Conservation (phyloP, 2,329 filamentous ascomycete species). For the Cercospora janseana region DNA sequence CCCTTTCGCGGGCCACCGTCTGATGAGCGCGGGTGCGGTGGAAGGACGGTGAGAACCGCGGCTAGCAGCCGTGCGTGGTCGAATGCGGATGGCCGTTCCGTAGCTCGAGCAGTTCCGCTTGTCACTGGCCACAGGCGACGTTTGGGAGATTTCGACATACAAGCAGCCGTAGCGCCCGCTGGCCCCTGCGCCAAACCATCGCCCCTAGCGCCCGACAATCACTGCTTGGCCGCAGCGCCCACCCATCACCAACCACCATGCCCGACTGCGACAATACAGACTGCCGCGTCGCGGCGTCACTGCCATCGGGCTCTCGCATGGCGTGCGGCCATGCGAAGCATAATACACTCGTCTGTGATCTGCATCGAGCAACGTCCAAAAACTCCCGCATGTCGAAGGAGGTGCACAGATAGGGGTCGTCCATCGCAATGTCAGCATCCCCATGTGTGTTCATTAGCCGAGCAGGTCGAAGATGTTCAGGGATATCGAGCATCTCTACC, state of each 20-base stretch:
- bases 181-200: neutral
- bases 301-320: too few relatives aligned
- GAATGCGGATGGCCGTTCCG: neutral
- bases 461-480: constrained; percentile 1
- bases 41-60: constrained; percentile 12
- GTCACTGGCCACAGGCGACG: constrained; percentile 8
- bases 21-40: neutral
- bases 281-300: constrained; percentile 1
- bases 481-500: constrained; percentile 5
- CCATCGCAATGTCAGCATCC: constrained; percentile 7
- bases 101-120: neutral
- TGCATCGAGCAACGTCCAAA: too few relatives aligned
- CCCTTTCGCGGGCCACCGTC: neutral
- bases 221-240: neutral
- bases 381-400: too few relatives aligned
- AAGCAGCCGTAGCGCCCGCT: neutral
- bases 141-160: constrained; percentile 17
- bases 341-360: too few relatives aligned
- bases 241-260: neutral
- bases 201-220: neutral
- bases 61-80: neutral
- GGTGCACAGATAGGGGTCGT: too few relatives aligned
- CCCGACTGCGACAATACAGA: constrained; percentile 8
- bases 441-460: neutral
- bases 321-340: too few relatives aligned